phyloP scores from a whole-genome alignment of 2,329 filamentous ascomycete genomes.

The Alternaria gaisen region DNA sequence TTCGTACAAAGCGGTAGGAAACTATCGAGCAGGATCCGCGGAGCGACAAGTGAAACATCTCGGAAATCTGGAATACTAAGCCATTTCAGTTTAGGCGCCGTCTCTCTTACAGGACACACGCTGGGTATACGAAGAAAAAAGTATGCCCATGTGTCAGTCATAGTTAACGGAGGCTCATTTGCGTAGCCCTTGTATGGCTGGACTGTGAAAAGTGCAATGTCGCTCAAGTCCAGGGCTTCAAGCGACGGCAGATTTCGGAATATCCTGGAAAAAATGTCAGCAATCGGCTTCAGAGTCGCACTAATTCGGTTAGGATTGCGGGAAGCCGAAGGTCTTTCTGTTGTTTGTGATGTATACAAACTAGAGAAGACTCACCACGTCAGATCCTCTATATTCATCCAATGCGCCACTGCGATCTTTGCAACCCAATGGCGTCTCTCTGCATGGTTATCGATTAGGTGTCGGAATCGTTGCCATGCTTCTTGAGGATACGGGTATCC shows the following conservation, averaged over 20 bases:
- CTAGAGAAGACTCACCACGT: constrained; percentile 23
- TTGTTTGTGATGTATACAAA: neutral
- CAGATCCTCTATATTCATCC: constrained; percentile 35
- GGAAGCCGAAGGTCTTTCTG: neutral
- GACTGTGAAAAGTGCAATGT: constrained; percentile 6
- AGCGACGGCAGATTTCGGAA: constrained; percentile 20
- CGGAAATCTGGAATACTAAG: constrained; percentile 29
- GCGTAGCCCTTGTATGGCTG: neutral
- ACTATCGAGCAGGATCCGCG: neutral
- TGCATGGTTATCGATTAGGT: constrained; percentile 1
- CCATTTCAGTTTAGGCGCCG: constrained; percentile 22
- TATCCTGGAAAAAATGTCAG: constrained; percentile 20
- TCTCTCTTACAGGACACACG: neutral
- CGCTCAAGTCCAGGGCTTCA: constrained; percentile 33
- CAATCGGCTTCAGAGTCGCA: neutral
- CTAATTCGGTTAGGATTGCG: neutral
- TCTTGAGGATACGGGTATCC: constrained; percentile 20
- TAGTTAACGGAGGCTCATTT: neutral
- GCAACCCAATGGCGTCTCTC: constrained; percentile 27
- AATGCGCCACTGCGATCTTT: constrained; percentile 34
- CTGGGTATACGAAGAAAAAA: neutral
- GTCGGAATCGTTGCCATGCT: constrained; percentile 32
- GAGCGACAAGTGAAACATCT: neutral
- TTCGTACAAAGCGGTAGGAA: constrained; percentile 16
- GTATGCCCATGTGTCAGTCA: neutral